These are phyloP conservation scores for Fusarium armeniacum DNA, from an alignment of 2,329 filamentous ascomycete species.

Conservation along the genomic window DNA sequence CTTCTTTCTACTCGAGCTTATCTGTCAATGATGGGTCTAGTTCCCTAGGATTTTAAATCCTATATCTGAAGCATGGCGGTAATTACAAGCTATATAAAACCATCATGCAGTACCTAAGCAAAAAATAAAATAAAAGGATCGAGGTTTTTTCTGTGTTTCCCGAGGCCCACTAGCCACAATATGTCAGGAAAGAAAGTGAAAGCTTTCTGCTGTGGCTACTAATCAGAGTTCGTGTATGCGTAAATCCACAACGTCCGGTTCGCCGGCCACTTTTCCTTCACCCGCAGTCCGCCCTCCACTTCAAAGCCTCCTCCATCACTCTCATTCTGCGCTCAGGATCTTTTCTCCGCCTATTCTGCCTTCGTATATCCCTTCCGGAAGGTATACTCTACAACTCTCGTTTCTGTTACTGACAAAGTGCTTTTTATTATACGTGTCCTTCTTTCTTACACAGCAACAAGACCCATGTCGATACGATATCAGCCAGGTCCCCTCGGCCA, in stretches of 20 bases:
- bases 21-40: not conserved
- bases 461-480: conserved; percentile 37
- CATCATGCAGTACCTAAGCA: not conserved
- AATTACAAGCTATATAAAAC: not conserved
- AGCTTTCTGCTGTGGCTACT: conserved; percentile 28
- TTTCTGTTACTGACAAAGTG: not conserved
- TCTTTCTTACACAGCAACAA: not conserved
- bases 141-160: conserved; percentile 17
- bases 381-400: not conserved
- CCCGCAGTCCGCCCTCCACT: conserved; percentile 32
- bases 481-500: conserved; percentile 30
- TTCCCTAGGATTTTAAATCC: not conserved
- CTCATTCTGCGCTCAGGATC: conserved; percentile 28
- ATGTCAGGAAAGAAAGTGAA: conserved; percentile 1
- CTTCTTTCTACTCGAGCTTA: not conserved
- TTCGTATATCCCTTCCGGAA: not conserved
- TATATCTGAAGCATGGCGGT: not conserved
- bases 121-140: not conserved
- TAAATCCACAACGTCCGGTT: conserved; percentile 46
- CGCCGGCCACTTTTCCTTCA: conserved; percentile 47
- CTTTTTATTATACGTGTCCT: conserved; percentile 1
- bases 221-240: conserved; percentile 1
- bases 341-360: conserved; percentile 7
- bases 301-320: conserved; percentile 43
- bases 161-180: conserved; percentile 23